Percentiles rank a stretch among this genome's conserved stretches.
Evolutionary conservation across 1,284 basidiomycete genomes (phyloP).

Genomic region (Irpex sp.): DNA sequence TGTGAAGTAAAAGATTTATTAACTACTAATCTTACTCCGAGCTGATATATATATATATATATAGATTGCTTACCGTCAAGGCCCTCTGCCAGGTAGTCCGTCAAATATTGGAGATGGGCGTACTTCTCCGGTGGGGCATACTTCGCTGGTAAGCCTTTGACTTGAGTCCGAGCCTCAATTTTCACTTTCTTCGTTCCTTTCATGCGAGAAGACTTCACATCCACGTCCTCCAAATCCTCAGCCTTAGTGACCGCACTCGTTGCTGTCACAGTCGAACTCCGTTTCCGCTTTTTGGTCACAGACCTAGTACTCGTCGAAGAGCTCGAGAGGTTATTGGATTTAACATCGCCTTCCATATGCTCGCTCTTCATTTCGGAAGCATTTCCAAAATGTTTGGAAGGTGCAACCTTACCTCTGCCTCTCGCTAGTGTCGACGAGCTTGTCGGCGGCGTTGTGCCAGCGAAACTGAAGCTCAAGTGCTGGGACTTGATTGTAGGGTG

Average conservation of each 20-base stretch:
- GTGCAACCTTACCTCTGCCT: too few species aligned
- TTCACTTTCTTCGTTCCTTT: constrained; percentile 8
- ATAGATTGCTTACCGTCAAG: constrained; percentile 36
- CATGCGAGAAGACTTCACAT: background rate
- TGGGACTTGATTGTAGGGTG: too few species aligned
- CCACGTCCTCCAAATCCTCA: background rate
- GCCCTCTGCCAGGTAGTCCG: constrained; percentile 36
- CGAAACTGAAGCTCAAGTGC: too few species aligned
- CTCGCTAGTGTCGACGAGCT: too few species aligned
- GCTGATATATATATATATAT: background rate
- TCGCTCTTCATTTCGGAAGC: too few species aligned
- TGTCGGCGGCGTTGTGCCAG: too few species aligned
- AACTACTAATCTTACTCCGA: background rate
- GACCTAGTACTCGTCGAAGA: too few species aligned
- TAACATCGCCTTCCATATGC: too few species aligned
- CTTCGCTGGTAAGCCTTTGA: background rate
- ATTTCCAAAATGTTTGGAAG: too few species aligned
- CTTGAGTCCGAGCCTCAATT: constrained; percentile 11
- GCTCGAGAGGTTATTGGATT: too few species aligned
- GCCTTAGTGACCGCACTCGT: background rate
- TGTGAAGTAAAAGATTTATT: constrained; percentile 5
- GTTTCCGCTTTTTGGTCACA: background rate
- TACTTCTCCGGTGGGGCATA: constrained; percentile 31
- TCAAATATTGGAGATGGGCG: constrained; percentile 31
- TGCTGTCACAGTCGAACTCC: background rate